These are phyloP conservation scores for Alternaria sp. DNA, from an alignment of 2,329 filamentous ascomycete species.

Conservation along the genomic window DNA sequence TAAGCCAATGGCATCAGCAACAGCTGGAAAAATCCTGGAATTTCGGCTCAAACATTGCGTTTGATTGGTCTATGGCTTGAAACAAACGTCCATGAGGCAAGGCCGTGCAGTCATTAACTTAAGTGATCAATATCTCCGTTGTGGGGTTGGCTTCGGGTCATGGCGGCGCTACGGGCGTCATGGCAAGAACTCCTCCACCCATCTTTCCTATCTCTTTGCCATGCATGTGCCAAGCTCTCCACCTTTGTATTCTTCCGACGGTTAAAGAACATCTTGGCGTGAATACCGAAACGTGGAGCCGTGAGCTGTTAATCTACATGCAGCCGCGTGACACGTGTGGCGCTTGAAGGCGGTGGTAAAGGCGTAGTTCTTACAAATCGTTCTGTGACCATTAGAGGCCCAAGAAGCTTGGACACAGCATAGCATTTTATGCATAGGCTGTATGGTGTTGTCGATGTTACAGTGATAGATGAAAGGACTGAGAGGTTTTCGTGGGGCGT, in stretches of 20 bases:
- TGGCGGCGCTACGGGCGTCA: constrained; percentile 18
- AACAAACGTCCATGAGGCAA: constrained; percentile 28
- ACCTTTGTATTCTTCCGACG: constrained; percentile 26
- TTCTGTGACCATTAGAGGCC: neutral
- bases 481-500: constrained; percentile 12
- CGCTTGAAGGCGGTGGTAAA: constrained; percentile 10
- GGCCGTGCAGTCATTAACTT: constrained; percentile 34
- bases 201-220: constrained; percentile 17
- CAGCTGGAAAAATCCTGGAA: neutral
- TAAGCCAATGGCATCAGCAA: constrained; percentile 5
- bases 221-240: constrained; percentile 28
- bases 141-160: constrained; percentile 26
- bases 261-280: constrained; percentile 32
- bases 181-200: constrained; percentile 13
- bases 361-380: neutral
- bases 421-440: neutral
- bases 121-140: constrained; percentile 34
- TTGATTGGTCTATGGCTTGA: constrained; percentile 32
- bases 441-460: constrained; percentile 6
- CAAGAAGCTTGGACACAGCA: constrained; percentile 13
- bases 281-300: constrained; percentile 16
- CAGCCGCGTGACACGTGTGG: constrained; percentile 22
- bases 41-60: neutral
- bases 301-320: constrained; percentile 20
- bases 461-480: constrained; percentile 18